A percentile compares a stretch with the other conserved stretches of the same genome.
Conservation (phyloP, 768 basidiomycete genomes). For the Rhizopogon vulgaris region DNA sequence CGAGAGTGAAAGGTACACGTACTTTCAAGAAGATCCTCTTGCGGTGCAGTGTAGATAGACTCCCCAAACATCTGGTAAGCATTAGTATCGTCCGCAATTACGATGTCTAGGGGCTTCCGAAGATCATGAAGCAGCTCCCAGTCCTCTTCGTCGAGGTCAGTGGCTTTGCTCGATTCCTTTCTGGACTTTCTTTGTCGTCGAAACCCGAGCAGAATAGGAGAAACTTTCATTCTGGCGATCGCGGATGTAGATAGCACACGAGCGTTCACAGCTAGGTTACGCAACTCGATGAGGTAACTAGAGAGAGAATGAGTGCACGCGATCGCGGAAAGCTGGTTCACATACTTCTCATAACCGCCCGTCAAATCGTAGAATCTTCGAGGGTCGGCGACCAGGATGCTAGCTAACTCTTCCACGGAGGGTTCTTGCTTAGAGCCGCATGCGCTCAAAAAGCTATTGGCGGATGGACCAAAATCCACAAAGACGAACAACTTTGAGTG, state of each 20-base stretch:
- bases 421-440: conserved; percentile 89
- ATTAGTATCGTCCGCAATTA: conserved; percentile 84
- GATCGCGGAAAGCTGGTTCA: not conserved
- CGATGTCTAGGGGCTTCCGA: conserved; percentile 59
- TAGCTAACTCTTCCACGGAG: conserved; percentile 74
- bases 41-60: conserved; percentile 70
- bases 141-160: conserved; percentile 56
- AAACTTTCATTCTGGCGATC: conserved; percentile 56
- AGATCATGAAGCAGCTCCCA: conserved; percentile 73
- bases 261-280: conserved; percentile 78
- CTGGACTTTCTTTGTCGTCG: conserved; percentile 44
- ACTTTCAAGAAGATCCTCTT: conserved; percentile 91
- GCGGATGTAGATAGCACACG: conserved; percentile 42
- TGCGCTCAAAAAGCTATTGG: conserved; percentile 78
- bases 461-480: conserved; percentile 78
- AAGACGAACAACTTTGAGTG: conserved; percentile 83
- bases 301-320: not conserved
- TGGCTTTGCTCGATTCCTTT: conserved; percentile 14
- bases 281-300: conserved; percentile 80
- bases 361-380: conserved; percentile 65
- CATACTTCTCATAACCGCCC: conserved; percentile 64
- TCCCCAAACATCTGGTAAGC: conserved; percentile 75
- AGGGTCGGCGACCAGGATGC: conserved; percentile 64
- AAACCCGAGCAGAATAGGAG: conserved; percentile 69
- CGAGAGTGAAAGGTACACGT: conserved; percentile 27